Evolutionary conservation across 2,329 filamentous ascomycete genomes (phyloP).

Genomic region (Fragosphaeria purpurea): DNA sequence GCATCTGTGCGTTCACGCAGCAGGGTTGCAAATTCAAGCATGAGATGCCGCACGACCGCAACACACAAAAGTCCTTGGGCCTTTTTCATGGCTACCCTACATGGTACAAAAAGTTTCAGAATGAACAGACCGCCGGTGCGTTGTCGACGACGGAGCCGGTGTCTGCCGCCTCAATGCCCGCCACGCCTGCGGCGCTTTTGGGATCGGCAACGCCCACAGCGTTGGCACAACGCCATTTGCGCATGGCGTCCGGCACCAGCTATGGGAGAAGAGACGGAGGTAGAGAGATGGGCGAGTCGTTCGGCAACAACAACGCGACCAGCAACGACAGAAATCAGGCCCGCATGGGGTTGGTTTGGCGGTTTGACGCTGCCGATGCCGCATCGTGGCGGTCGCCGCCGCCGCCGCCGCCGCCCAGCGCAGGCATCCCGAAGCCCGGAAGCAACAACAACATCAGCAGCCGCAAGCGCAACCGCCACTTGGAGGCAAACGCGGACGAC

Average conservation of each 20-base stretch:
- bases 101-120: conserved; percentile 49
- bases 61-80: conserved; percentile 59
- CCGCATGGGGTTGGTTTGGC: background rate
- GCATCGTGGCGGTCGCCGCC: background rate
- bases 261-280: too few relatives aligned
- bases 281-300: too few relatives aligned
- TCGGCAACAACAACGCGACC: background rate
- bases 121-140: conserved; percentile 20
- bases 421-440: background rate
- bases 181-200: background rate
- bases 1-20: conserved; percentile 74
- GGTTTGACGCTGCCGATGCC: background rate
- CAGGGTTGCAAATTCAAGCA: conserved; percentile 85
- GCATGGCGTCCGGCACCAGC: background rate
- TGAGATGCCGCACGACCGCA: conserved; percentile 67
- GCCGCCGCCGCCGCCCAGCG: background rate
- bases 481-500: too few relatives aligned
- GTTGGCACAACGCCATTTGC: background rate
- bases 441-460: background rate
- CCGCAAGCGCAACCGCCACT: background rate
- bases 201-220: background rate
- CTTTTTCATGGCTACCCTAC: conserved; percentile 54
- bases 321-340: background rate
- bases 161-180: too few relatives aligned
- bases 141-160: too few relatives aligned